Conservation (phyloP, 768 basidiomycete genomes). For the Cyclocybe cylindracea region DNA sequence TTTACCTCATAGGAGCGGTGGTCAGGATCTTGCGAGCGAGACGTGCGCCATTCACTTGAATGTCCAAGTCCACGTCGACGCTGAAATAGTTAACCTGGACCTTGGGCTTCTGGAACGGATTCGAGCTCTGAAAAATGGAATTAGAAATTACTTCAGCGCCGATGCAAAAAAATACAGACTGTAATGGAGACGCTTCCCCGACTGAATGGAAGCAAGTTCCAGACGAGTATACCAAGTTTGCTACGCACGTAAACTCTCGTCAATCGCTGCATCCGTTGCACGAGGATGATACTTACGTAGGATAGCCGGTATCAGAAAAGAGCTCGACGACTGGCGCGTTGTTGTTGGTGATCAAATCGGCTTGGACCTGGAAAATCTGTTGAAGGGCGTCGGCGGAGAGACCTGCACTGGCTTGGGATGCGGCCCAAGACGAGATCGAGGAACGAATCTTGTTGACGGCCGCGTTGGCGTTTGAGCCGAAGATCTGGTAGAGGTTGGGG, state of each 20-base stretch:
- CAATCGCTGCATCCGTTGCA: neutral
- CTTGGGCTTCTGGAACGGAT: too few species aligned
- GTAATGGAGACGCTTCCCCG: slow-evolving; percentile 49
- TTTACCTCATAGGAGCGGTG: slow-evolving; percentile 41
- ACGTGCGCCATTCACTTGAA: too few species aligned
- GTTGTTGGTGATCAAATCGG: slow-evolving; percentile 46
- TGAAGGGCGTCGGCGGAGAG: slow-evolving; percentile 42
- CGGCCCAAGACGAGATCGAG: slow-evolving; percentile 45
- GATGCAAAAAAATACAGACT: too few species aligned
- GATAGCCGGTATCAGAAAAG: slow-evolving; percentile 46
- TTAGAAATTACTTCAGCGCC: too few species aligned
- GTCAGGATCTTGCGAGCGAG: too few species aligned
- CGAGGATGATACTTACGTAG: slow-evolving; percentile 31
- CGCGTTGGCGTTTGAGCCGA: slow-evolving; percentile 32
- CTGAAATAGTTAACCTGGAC: too few species aligned
- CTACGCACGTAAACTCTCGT: slow-evolving; percentile 20
- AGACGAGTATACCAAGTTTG: slow-evolving; percentile 48
- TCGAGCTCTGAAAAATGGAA: too few species aligned
- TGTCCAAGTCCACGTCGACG: too few species aligned
- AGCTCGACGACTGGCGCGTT: slow-evolving; percentile 50
- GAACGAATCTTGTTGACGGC: slow-evolving; percentile 37
- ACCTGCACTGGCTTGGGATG: slow-evolving; percentile 42
- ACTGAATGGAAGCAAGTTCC: slow-evolving; percentile 60
- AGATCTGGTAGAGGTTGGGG: slow-evolving; percentile 49
- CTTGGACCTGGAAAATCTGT: slow-evolving; percentile 47